Base-by-base conservation (phyloP, 257 asterid genomes). In the Fraxinus quadrangulata region DNA sequence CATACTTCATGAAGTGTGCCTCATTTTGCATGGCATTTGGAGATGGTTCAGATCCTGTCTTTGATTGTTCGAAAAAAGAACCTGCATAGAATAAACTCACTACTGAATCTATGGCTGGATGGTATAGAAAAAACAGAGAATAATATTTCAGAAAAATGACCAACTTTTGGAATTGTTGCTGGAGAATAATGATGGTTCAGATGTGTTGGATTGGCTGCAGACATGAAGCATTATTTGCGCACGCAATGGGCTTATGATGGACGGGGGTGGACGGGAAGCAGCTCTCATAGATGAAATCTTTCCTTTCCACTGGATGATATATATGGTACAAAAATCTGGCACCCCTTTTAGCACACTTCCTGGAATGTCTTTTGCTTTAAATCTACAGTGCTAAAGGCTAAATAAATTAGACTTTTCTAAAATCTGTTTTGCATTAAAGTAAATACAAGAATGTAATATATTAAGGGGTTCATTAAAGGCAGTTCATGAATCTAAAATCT, bases 241-340 rank as follows among this genome's bases (percentile, higher is more conserved):
- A 59, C 97, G 96, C 71, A 92, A 87, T 9, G 97, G 94, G 85
- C 85, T 85, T 36, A 83, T 83, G 67, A 87, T 78, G 23, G 87
- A 79, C 21, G 99, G 98, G 23, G 92, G 81, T 1, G 91, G 94
- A 30, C 96, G 94, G 3, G 91, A 71, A 11, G 99, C 94, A 40
- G 96, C 78, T 72, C 88, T 83, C 3, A 96, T 89, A 12, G 97
- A 86, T 11, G 90, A 81, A 71, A 93, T 89, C 90, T 95, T 95
- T 67, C 97, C 98, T 86, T 91, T 95, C 78, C 45, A 39, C 13
- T 94, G 84, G 82, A 95, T 90, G 71, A 90, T 82, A 81, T 87
- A 93, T 74, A 85, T 87, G 4, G 93, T 85, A 84, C 99, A 95
- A 83, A 88, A 94, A 80, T 94, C 97, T 0, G 98, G 97, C 49